Percentiles rank a stretch among this genome's conserved stretches.
Evolutionary conservation across 768 basidiomycete species (phyloP).

Genomic region (Austroboletus eburneus): DNA sequence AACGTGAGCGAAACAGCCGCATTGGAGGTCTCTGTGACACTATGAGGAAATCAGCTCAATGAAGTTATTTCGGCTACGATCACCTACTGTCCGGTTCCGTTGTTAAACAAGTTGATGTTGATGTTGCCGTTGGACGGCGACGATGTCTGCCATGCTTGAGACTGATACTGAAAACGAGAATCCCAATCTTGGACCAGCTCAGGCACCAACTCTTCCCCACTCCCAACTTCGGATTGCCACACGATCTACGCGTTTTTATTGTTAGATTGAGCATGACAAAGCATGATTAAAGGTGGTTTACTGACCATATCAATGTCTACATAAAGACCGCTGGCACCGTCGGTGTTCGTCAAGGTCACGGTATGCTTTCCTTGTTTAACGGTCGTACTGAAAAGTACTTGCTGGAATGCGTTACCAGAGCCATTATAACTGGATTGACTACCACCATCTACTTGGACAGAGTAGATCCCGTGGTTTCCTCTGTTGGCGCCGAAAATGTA

Average conservation of each 20-base stretch:
- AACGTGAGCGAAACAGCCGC: constrained; percentile 38
- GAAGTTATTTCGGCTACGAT: not conserved
- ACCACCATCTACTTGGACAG: constrained; percentile 39
- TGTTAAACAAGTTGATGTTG: constrained; percentile 37
- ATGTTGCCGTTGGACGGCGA: constrained; percentile 27
- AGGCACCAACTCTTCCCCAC: constrained; percentile 10
- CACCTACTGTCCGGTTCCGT: constrained; percentile 40
- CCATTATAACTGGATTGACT: constrained; percentile 31
- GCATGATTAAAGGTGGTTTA: not conserved
- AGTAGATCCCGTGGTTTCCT: constrained; percentile 43
- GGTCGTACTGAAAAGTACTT: constrained; percentile 33
- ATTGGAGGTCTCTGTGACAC: constrained; percentile 31
- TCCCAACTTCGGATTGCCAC: constrained; percentile 28
- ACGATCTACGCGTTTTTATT: constrained; percentile 17
- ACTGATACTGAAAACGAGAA: constrained; percentile 35
- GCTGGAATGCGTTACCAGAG: constrained; percentile 34
- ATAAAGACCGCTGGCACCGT: constrained; percentile 27
- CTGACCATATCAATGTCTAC: constrained; percentile 47
- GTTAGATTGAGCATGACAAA: not conserved
- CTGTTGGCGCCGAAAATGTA: constrained; percentile 49
- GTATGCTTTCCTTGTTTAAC: constrained; percentile 35
- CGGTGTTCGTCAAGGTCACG: constrained; percentile 30
- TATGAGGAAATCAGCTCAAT: constrained; percentile 12
- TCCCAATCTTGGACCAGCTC: constrained; percentile 33
- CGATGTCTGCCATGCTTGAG: constrained; percentile 33